These are phyloP conservation scores for Coemansia aciculifera DNA, from an alignment of 192 early-diverging fungal species.

Conservation along the genomic window DNA sequence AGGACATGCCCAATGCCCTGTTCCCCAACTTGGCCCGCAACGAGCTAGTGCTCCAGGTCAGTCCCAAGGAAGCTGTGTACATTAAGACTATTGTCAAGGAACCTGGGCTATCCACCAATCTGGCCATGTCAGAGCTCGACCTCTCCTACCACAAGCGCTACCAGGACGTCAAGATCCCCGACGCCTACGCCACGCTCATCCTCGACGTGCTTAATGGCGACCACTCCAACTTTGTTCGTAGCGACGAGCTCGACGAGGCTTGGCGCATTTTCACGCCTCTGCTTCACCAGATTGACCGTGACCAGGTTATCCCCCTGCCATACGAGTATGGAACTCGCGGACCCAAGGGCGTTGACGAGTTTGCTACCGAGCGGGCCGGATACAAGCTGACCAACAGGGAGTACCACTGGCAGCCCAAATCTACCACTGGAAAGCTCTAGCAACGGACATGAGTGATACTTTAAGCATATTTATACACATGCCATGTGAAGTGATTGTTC, in stretches of 20 bases:
- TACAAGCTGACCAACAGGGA: slow-evolving; percentile 50
- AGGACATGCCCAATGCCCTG: slow-evolving; percentile 81
- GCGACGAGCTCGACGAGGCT: slow-evolving; percentile 91
- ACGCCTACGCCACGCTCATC: slow-evolving; percentile 96
- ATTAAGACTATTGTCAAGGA: slow-evolving; percentile 97
- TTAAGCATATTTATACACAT: no score
- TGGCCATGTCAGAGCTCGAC: slow-evolving; percentile 90
- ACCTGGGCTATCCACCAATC: slow-evolving; percentile 82
- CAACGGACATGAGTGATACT: no score
- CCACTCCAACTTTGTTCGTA: slow-evolving; percentile 93
- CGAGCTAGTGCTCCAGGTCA: slow-evolving; percentile 93
- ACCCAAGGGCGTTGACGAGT: slow-evolving; percentile 74
- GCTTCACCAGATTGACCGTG: slow-evolving; percentile 81
- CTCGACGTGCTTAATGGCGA: slow-evolving; percentile 90
- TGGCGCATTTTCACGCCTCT: slow-evolving; percentile 99
- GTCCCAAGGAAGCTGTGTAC: slow-evolving; percentile 94
- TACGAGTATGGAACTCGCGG: slow-evolving; percentile 86
- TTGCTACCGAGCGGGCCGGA: slow-evolving; percentile 54
- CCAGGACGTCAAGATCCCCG: slow-evolving; percentile 86
- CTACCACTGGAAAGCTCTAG: slow-evolving; percentile 27
- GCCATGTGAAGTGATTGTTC: not conserved
- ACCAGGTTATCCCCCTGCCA: slow-evolving; percentile 64
- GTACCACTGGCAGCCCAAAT: slow-evolving; percentile 56
- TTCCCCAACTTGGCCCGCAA: slow-evolving; percentile 81
- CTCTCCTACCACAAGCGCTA: slow-evolving; percentile 90